Base-by-base conservation (phyloP, 192 early-diverging fungal species). In the Podila horticola region DNA sequence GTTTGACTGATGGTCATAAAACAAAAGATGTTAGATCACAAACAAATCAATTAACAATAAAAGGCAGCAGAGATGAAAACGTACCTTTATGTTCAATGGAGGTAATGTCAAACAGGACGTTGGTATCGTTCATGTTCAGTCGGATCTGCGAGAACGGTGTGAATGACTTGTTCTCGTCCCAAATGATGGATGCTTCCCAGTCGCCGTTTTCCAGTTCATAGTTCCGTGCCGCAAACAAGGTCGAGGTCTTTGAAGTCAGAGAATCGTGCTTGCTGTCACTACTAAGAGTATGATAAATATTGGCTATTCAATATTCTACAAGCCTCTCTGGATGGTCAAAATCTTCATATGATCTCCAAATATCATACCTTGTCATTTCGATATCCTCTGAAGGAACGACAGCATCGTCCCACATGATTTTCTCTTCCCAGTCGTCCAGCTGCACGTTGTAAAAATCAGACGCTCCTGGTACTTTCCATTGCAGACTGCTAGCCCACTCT, bases 371-470 rank as follows among this genome's bases (percentile, higher is more conserved):
- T 20, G 34, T 67, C 41, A 63, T 61, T 4, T 62, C 33, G 13
- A 59, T 13, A 5, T 79, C 67, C 19, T 62, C 26, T 8, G 63
- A 57, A 15, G 71, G 65, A 29, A 62, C 67, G 31, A 90, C 86
- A 31, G 82, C 83, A 58, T 85, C 88, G 29, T 87, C 82, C 97
- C 97, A 98, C 20, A 94, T 59, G 55, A 98, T 91, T 8, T 90
- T 82, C 28, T 93, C 89, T 70, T 98, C 95, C 97, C 97, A 98
- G 30, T 79, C 67, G 45, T 95, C 93, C 45, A 96, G 83, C 58
- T 94, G 88, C 48, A 97, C 76, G 9, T 95, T 88, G 64, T 89
- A 85, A 79, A 87, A 90, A n/a, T 89, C 82, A 29, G 71, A 74
- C 6, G 48, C 52, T 62, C 67, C 55, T 67, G 88, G 74, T 66